Conservation (phyloP, 1,139 yeast genomes). For the Candida tropicalis region DNA sequence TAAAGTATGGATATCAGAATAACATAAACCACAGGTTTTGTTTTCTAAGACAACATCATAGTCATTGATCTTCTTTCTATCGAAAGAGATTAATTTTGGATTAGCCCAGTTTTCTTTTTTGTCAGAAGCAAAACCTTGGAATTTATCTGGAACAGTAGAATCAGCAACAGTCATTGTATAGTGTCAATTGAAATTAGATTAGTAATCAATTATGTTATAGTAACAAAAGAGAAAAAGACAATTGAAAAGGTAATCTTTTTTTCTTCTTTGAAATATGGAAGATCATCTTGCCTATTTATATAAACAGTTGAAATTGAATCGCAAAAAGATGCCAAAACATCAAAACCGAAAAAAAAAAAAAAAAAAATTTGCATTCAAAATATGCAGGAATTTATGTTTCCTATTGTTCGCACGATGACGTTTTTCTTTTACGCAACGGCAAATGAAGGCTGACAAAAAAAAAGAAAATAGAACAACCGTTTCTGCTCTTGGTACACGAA, state of each 20-base stretch:
- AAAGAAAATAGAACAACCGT: no score
- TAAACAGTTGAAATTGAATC: no score
- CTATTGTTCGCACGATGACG: background rate
- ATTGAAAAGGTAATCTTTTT: no score
- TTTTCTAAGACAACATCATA: conserved; percentile 50
- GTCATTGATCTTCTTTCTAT: conserved; percentile 38
- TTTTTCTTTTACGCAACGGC: no score
- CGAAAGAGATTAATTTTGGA: conserved; percentile 43
- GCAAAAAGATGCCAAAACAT: no score
- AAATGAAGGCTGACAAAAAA: no score
- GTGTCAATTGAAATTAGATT: no score
- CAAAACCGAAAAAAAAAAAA: no score
- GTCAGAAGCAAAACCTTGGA: conserved; percentile 48
- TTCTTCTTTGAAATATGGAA: no score
- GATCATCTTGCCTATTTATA: no score
- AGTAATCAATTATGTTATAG: background rate
- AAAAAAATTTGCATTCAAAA: background rate
- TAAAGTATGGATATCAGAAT: conserved; percentile 55
- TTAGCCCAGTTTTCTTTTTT: conserved; percentile 43
- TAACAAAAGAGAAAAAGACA: background rate
- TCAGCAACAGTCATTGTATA: conserved; percentile 15
- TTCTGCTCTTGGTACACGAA: no score
- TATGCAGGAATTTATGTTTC: background rate
- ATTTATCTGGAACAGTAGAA: conserved; percentile 31
- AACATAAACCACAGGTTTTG: conserved; percentile 63